Evolutionary conservation across 345 rosid genomes (phyloP).

Genomic region (Anacardium occidentale): DNA sequence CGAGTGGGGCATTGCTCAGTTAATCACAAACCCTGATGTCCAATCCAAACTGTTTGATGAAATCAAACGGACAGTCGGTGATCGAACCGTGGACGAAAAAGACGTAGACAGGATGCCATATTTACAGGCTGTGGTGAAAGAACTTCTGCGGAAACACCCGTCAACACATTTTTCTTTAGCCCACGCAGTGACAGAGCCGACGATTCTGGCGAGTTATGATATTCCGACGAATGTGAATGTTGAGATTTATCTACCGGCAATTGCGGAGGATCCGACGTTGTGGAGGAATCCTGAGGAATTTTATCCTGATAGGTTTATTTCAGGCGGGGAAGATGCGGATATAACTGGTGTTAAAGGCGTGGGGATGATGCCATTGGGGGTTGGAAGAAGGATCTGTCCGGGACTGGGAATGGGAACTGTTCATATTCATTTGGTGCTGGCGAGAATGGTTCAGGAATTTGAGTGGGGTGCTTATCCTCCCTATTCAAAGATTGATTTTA

Average conservation of each 20-base stretch:
- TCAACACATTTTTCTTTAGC: slow-evolving; percentile 70
- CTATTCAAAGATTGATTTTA: slow-evolving; percentile 51
- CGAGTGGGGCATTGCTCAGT: slow-evolving; percentile 88
- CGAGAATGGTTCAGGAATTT: slow-evolving; percentile 92
- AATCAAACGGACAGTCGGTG: slow-evolving; percentile 48
- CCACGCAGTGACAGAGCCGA: slow-evolving; percentile 67
- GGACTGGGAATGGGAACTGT: slow-evolving; percentile 75
- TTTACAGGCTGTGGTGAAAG: slow-evolving; percentile 72
- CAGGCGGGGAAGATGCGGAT: slow-evolving; percentile 66
- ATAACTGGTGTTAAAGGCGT: slow-evolving; percentile 68
- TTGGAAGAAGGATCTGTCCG: slow-evolving; percentile 83
- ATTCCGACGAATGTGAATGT: slow-evolving; percentile 60
- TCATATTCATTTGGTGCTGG: slow-evolving; percentile 71
- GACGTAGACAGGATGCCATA: slow-evolving; percentile 64
- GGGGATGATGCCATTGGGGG: slow-evolving; percentile 79
- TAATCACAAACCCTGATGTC: slow-evolving; percentile 59
- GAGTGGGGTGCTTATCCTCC: slow-evolving; percentile 66
- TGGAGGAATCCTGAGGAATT: slow-evolving; percentile 67
- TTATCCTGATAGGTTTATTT: slow-evolving; percentile 67
- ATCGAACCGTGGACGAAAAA: slow-evolving; percentile 55
- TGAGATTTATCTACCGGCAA: slow-evolving; percentile 57
- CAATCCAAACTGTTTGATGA: slow-evolving; percentile 65
- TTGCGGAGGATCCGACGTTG: slow-evolving; percentile 53
- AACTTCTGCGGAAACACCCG: slow-evolving; percentile 78
- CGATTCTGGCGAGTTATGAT: slow-evolving; percentile 73